Conservation (phyloP, 345 rosid genomes). For the Melastoma malabathricum region DNA sequence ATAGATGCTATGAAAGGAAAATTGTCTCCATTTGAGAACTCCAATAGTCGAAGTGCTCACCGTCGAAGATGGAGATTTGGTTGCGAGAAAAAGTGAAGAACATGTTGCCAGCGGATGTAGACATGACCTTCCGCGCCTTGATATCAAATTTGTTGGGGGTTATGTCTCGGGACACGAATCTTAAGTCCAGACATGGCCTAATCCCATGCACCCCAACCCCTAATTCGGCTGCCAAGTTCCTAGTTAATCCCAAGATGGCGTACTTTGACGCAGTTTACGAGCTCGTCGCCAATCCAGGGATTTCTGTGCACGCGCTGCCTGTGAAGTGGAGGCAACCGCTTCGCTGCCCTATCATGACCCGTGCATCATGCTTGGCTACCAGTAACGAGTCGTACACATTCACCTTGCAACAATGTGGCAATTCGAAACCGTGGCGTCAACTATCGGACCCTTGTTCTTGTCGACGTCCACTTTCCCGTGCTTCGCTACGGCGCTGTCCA, state of each 20-base stretch:
- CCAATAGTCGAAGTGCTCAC: too few species aligned
- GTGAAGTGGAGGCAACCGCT: conserved; percentile 27
- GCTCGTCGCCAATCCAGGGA: conserved; percentile 13
- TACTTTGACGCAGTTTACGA: conserved; percentile 15
- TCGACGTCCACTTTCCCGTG: conserved; percentile 26
- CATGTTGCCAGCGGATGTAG: too few species aligned
- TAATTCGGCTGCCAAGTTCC: conserved; percentile 22
- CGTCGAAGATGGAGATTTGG: too few species aligned
- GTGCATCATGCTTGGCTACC: conserved; percentile 29
- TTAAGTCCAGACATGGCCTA: too few species aligned
- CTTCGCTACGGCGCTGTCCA: conserved; percentile 17
- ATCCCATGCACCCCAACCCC: conserved; percentile 26
- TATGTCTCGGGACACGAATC: too few species aligned
- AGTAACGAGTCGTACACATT: conserved; percentile 23
- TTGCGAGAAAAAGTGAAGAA: too few species aligned
- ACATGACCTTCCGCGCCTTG: too few species aligned
- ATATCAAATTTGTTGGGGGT: too few species aligned
- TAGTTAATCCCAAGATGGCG: conserved; percentile 19
- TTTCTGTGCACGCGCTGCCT: conserved; percentile 17
- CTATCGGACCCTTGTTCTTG: conserved; percentile 6
- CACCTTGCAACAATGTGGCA: conserved; percentile 18
- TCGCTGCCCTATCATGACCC: conserved; percentile 21
- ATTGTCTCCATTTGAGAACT: too few species aligned
- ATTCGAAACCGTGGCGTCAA: conserved; percentile 15
- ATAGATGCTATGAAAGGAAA: too few species aligned